Percentiles rank a stretch among this genome's conserved stretches.
Conservation (phyloP, 2,329 filamentous ascomycete genomes). For the Chaetomiaceae sp. region DNA sequence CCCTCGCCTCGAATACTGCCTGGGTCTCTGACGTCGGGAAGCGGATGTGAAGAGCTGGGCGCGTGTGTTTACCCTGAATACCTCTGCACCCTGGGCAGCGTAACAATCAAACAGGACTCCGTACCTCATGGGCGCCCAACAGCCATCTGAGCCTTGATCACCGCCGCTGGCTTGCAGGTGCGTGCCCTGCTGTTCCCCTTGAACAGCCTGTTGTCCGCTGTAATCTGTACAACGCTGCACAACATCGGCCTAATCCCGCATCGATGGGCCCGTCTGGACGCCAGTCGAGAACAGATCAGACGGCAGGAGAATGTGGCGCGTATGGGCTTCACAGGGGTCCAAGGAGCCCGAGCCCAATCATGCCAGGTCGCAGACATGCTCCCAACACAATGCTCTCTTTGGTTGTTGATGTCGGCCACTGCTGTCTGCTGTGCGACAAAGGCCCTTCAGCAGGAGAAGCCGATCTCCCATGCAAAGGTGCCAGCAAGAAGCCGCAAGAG, state of each 20-base stretch:
- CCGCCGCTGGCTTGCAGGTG: conserved; percentile 2
- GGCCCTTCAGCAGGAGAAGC: neutral
- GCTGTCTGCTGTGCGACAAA: neutral
- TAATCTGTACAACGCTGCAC: neutral
- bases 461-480: neutral
- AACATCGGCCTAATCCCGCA: neutral
- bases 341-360: too few relatives aligned
- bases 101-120: too few relatives aligned
- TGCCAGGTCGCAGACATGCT: too few relatives aligned
- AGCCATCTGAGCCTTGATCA: neutral
- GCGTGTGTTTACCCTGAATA: too few relatives aligned
- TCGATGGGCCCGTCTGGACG: too few relatives aligned
- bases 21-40: conserved; percentile 1
- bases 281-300: too few relatives aligned
- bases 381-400: too few relatives aligned
- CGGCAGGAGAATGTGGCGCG: neutral
- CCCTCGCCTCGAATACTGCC: conserved; percentile 3
- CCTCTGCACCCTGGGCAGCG: too few relatives aligned
- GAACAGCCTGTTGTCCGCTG: neutral
- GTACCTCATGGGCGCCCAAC: too few relatives aligned
- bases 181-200: neutral
- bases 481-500: neutral
- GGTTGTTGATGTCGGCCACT: too few relatives aligned
- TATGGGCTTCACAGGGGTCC: too few relatives aligned
- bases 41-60: too few relatives aligned